These are phyloP conservation scores for Nicotiana undulata DNA, from an alignment of 257 asterid species.

Conservation along the genomic window DNA sequence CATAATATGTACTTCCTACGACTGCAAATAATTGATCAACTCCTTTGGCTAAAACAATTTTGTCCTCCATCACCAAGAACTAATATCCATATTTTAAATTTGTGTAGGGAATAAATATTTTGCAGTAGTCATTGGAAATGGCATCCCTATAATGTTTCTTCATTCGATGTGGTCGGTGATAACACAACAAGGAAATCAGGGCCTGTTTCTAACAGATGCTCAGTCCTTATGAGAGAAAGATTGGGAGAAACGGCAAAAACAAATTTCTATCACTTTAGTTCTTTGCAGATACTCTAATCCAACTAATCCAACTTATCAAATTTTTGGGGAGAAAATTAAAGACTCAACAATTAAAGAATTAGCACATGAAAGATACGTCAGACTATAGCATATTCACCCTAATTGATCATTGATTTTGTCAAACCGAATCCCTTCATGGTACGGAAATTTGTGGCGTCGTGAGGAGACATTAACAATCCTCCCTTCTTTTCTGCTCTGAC, in stretches of 20 bases:
- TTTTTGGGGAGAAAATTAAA: not conserved
- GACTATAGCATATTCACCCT: slow-evolving; percentile 28
- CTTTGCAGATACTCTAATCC: not conserved
- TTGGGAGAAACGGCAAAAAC: not conserved
- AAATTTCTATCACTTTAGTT: not conserved
- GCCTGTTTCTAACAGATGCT: not conserved
- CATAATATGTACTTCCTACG: not conserved
- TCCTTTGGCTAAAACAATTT: slow-evolving; percentile 20
- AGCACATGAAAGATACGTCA: not conserved
- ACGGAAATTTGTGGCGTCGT: slow-evolving; percentile 44
- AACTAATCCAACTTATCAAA: not conserved
- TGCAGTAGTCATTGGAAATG: not conserved
- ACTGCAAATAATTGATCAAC: not conserved
- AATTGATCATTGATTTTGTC: slow-evolving; percentile 49
- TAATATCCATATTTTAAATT: not conserved
- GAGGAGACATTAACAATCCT: slow-evolving; percentile 83
- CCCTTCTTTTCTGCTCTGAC: slow-evolving; percentile 56
- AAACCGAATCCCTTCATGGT: slow-evolving; percentile 60
- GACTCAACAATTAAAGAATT: not conserved
- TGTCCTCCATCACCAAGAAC: slow-evolving; percentile 51
- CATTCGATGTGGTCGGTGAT: not conserved
- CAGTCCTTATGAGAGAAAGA: not conserved
- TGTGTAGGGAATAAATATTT: not conserved
- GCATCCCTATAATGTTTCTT: not conserved
- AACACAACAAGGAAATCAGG: not conserved